These are phyloP conservation scores for Trypanosomatidae sp. DNA, from an alignment of 208 protist genomes.

Conservation along the genomic window DNA sequence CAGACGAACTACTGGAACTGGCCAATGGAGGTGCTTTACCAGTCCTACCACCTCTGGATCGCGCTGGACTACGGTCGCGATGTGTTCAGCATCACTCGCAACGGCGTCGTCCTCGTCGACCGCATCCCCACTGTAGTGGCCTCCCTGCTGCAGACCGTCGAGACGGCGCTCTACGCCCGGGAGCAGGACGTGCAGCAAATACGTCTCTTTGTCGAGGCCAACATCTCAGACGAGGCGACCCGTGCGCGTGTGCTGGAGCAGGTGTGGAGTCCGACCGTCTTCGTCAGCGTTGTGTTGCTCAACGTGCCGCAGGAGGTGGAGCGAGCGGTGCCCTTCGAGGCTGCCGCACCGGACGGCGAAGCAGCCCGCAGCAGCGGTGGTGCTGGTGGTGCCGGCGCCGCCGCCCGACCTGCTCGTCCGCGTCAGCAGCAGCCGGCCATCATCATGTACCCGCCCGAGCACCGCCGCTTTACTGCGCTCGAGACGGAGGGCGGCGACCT, in stretches of 20 bases:
- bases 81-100: conserved; percentile 69
- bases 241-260: conserved; percentile 45
- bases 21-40: conserved; percentile 82
- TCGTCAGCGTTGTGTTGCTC: conserved; percentile 71
- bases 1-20: conserved; percentile 70
- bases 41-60: conserved; percentile 77
- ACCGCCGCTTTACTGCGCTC: conserved; percentile 42
- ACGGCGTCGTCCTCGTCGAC: conserved; percentile 74
- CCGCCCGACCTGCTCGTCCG: not conserved
- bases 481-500: conserved; percentile 15
- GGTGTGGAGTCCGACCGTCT: conserved; percentile 70
- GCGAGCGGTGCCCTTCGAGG: conserved; percentile 15
- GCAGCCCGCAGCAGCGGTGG: not conserved
- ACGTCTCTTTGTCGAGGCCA: conserved; percentile 40
- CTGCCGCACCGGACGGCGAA: not conserved
- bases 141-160: conserved; percentile 58
- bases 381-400: too few relatives aligned
- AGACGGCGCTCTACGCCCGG: conserved; percentile 61
- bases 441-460: conserved; percentile 41
- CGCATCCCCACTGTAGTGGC: conserved; percentile 63
- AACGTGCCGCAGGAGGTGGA: conserved; percentile 58
- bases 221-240: conserved; percentile 36
- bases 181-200: conserved; percentile 47
- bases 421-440: conserved; percentile 8
- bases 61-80: conserved; percentile 73